Evolutionary conservation across 106 monocot species (phyloP).

Genomic region (Allium cepa): DNA sequence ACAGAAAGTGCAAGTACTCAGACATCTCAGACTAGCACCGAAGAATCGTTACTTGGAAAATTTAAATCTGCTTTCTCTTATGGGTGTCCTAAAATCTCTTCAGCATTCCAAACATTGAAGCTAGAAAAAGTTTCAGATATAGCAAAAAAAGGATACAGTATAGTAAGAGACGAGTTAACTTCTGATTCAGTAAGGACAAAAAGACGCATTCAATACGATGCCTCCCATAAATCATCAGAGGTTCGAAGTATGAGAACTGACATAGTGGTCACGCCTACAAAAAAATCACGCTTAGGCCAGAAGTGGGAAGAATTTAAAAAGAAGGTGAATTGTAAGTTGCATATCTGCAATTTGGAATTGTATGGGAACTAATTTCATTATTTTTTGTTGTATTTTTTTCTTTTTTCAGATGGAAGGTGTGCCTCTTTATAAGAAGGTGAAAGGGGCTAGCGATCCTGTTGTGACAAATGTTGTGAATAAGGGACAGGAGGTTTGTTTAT

Average conservation of each 20-base stretch:
- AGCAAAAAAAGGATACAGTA: conserved; percentile 72
- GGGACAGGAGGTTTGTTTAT: conserved; percentile 31
- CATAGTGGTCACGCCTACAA: conserved; percentile 69
- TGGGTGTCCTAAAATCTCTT: conserved; percentile 48
- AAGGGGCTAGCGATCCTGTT: background rate
- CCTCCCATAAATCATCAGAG: conserved; percentile 29
- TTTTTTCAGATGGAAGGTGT: background rate
- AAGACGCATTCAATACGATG: conserved; percentile 33
- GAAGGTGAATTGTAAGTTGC: conserved; percentile 50
- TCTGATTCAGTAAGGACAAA: conserved; percentile 30
- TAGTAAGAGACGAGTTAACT: conserved; percentile 76
- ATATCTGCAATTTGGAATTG: background rate
- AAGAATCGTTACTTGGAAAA: conserved; percentile 46
- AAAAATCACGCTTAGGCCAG: conserved; percentile 61
- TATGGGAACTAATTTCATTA: background rate
- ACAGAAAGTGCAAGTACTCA: conserved; percentile 19
- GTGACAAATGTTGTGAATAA: background rate
- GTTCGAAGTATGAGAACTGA: conserved; percentile 76
- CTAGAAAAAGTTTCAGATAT: conserved; percentile 56
- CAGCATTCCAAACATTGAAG: conserved; percentile 55
- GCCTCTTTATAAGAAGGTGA: background rate
- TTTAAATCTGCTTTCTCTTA: conserved; percentile 53
- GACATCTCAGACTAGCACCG: conserved; percentile 19
- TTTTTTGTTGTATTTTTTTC: conserved; percentile 1
- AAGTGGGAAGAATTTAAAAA: conserved; percentile 92